Conservation (phyloP, 495 filamentous ascomycete species). For the Lasiosphaeriaceae sp. region DNA sequence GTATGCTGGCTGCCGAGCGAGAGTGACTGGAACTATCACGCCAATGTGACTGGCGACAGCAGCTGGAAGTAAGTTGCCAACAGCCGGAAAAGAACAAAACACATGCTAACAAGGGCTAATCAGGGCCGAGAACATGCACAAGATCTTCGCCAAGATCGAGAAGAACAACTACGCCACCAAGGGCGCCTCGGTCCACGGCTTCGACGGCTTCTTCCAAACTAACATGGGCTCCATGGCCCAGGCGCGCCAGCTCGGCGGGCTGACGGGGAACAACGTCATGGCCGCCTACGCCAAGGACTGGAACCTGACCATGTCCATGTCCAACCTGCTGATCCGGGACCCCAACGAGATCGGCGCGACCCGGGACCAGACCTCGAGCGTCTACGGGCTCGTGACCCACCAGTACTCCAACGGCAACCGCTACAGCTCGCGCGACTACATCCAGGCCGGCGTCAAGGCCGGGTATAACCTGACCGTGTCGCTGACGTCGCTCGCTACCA, state of each 20-base stretch:
- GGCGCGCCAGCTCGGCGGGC: slow-evolving; percentile 14
- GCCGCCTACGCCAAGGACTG: slow-evolving; percentile 24
- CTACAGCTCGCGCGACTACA: slow-evolving; percentile 35
- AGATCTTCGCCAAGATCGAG: slow-evolving; percentile 32
- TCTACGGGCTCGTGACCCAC: slow-evolving; percentile 32
- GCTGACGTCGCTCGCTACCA: slow-evolving; percentile 32
- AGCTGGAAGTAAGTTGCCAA: slow-evolving; percentile 26
- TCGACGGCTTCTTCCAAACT: slow-evolving; percentile 35
- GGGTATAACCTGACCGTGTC: slow-evolving; percentile 31
- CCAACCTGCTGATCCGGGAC: slow-evolving; percentile 28
- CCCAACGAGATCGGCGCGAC: slow-evolving; percentile 28
- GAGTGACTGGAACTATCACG: slow-evolving; percentile 33
- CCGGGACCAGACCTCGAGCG: slow-evolving; percentile 30
- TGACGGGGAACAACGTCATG: slow-evolving; percentile 31
- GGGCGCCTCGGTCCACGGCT: slow-evolving; percentile 25
- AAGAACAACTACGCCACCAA: slow-evolving; percentile 33
- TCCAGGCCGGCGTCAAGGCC: slow-evolving; percentile 24
- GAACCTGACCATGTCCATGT: slow-evolving; percentile 22
- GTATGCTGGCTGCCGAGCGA: slow-evolving; percentile 30
- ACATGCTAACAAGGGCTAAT: neutral
- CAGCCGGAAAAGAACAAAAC: neutral
- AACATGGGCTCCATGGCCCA: slow-evolving; percentile 30
- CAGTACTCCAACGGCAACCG: slow-evolving; percentile 31
- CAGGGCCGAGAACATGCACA: slow-evolving; percentile 33
- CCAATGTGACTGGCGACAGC: slow-evolving; percentile 31